Percentiles rank a stretch among this genome's conserved stretches.
Conservation (phyloP, 1,284 basidiomycete genomes). For the Mycosarcoma maydis region DNA sequence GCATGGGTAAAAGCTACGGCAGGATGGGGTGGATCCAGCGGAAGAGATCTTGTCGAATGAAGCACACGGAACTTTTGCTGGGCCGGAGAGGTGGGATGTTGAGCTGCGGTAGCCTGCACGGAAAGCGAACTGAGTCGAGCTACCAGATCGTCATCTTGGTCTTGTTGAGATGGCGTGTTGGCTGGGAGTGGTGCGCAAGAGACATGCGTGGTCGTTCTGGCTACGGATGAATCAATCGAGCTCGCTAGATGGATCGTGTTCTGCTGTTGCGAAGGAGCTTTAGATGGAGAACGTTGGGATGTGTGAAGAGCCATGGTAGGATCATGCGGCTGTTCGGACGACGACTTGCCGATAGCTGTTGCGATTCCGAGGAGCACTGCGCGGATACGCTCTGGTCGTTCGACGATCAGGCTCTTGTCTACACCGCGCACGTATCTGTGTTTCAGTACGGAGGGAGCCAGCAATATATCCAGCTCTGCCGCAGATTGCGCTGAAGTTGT, state of each 20-base stretch:
- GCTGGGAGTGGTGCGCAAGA: not conserved
- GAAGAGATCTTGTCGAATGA: conserved; percentile 29
- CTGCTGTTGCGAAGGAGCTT: not conserved
- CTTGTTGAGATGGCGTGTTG: not conserved
- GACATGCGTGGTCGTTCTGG: too few species aligned
- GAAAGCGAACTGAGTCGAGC: conserved; percentile 42
- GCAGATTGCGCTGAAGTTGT: not conserved
- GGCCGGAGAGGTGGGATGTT: not conserved
- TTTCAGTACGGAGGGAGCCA: conserved; percentile 59
- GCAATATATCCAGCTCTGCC: conserved; percentile 53
- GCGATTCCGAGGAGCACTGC: conserved; percentile 61
- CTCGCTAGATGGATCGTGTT: not conserved
- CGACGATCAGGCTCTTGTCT: conserved; percentile 62
- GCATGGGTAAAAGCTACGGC: conserved; percentile 50
- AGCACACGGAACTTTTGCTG: conserved; percentile 40
- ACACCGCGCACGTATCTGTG: conserved; percentile 63
- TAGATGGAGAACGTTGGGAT: conserved; percentile 3
- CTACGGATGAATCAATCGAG: not conserved
- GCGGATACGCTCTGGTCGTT: conserved; percentile 63
- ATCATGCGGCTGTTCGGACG: not conserved
- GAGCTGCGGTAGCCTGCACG: conserved; percentile 11
- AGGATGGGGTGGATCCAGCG: conserved; percentile 49
- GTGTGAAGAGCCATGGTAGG: conserved; percentile 14
- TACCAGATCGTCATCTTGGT: conserved; percentile 36
- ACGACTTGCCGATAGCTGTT: conserved; percentile 37